Evolutionary conservation across 2,329 filamentous ascomycete species (phyloP).

Genomic region (Alternaria panax): DNA sequence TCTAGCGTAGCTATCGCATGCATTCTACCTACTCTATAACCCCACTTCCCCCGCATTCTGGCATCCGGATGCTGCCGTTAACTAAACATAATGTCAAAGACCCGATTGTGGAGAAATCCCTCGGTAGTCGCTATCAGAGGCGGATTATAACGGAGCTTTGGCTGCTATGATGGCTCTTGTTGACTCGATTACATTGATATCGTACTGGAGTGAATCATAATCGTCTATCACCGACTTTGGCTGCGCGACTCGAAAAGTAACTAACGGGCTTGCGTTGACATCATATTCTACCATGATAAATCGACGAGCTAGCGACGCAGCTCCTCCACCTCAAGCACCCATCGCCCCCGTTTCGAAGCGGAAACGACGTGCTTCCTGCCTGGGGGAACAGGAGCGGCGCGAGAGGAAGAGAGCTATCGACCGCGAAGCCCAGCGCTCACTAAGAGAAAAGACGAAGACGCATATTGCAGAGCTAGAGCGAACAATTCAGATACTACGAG

Average conservation of each 20-base stretch:
- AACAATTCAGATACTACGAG: constrained; percentile 45
- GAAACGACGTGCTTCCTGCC: constrained; percentile 43
- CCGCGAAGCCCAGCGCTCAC: constrained; percentile 45
- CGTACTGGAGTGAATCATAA: background rate
- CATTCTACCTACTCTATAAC: constrained; percentile 20
- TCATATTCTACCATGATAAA: constrained; percentile 10
- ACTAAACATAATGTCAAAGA: background rate
- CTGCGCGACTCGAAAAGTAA: constrained; percentile 17
- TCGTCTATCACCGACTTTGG: constrained; percentile 13
- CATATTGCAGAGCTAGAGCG: constrained; percentile 49
- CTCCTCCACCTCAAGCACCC: constrained; percentile 24
- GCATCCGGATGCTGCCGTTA: constrained; percentile 16
- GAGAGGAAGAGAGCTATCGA: constrained; percentile 48
- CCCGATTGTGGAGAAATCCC: constrained; percentile 1
- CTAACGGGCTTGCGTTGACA: constrained; percentile 7
- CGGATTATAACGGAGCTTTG: background rate
- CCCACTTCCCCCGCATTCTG: constrained; percentile 37
- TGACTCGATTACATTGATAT: constrained; percentile 25
- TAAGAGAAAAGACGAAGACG: constrained; percentile 49
- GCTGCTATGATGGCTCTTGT: background rate
- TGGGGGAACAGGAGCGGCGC: constrained; percentile 46
- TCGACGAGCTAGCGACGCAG: constrained; percentile 35
- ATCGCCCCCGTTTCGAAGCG: constrained; percentile 42
- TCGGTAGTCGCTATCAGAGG: constrained; percentile 15
- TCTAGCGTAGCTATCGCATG: background rate